A percentile compares a stretch with the other conserved stretches of the same genome.
phyloP scores from a whole-genome alignment of 2,329 filamentous ascomycete species.

The Colletotrichum somersetense region DNA sequence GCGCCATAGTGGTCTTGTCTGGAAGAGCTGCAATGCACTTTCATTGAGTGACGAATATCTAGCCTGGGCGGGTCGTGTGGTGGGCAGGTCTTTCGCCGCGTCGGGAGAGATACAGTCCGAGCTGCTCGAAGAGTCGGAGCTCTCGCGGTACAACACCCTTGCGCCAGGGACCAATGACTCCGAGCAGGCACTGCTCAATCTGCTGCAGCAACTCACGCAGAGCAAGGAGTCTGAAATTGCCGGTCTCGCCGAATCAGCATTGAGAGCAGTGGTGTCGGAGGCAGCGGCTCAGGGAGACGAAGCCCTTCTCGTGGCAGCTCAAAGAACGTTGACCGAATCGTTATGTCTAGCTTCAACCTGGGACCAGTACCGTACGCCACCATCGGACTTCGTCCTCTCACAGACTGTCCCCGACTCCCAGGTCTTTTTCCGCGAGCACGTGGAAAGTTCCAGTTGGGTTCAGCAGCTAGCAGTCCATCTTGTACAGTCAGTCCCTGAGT shows the following conservation, averaged over 20 bases:
- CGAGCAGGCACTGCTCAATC: constrained; percentile 71
- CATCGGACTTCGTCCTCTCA: constrained; percentile 58
- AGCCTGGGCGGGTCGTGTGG: constrained; percentile 85
- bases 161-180: constrained; percentile 67
- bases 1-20: constrained; percentile 74
- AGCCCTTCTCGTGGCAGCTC: constrained; percentile 63
- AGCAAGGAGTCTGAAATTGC: constrained; percentile 67
- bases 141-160: constrained; percentile 63
- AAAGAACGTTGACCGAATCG: constrained; percentile 64
- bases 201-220: constrained; percentile 73
- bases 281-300: constrained; percentile 62
- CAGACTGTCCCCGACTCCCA: constrained; percentile 46
- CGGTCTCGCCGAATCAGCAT: constrained; percentile 71
- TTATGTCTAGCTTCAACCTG: constrained; percentile 69
- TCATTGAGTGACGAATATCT: constrained; percentile 77
- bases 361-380: constrained; percentile 66
- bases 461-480: constrained; percentile 72
- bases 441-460: constrained; percentile 70
- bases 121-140: constrained; percentile 70
- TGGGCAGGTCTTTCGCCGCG: constrained; percentile 86
- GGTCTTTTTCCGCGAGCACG: constrained; percentile 53
- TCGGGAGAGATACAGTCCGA: constrained; percentile 76
- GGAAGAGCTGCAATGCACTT: constrained; percentile 79
- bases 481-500: constrained; percentile 68
- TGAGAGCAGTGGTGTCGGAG: constrained; percentile 69